Evolutionary conservation across 1,139 yeast species (phyloP), one percentile per base, ranked within the genome.

Genomic region (Geotrichum citri-aurantii): DNA sequence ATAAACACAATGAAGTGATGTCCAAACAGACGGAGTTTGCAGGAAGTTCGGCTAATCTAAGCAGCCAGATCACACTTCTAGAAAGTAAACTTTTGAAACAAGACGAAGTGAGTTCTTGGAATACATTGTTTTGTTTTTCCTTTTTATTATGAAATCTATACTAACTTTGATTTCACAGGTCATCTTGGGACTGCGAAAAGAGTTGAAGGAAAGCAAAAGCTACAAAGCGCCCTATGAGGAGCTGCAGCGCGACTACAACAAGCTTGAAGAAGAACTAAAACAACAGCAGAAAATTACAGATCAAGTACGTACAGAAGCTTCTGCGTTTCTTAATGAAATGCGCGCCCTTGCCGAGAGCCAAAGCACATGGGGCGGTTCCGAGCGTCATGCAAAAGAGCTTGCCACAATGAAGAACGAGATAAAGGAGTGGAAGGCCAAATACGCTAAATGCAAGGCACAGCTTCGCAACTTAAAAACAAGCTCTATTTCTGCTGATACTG

Each of bases 231-330:
- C 60, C 53, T 64, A 66, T 42, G 64, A 64, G 17, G 57, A 61
- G 21, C 62, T 68, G 24, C 56, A 59, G 29, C 58, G 56, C 23
- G 68, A 66, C 24, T 67, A 68, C 50, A 54, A 56, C n/a, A 59
- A 61, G 46, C 62, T 58, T 5, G 56, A 54, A n/a, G 40, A 27
- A n/a, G 74, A 74, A 59, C 64, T 75, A 14, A 69, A 65, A 40
- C 69, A 68, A 52, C 78, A 75, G 62, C 75, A 72, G 50, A 62
- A 62, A 37, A 67, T 75, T 12, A 75, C 77, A 0, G 76, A 74
- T 27, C 74, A 74, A 60, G 78, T 76, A 24, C 69, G 77, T n/a
- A 63, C 66, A 3, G 79, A 77, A 61, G 79, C 79, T 1, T 66
- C 71, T 8, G 69, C 65, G n/a, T 73, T 75, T 59, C 65, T 77